Evolutionary conservation across 208 protist species (phyloP).

Genomic region (Trichomonas gallinae): DNA sequence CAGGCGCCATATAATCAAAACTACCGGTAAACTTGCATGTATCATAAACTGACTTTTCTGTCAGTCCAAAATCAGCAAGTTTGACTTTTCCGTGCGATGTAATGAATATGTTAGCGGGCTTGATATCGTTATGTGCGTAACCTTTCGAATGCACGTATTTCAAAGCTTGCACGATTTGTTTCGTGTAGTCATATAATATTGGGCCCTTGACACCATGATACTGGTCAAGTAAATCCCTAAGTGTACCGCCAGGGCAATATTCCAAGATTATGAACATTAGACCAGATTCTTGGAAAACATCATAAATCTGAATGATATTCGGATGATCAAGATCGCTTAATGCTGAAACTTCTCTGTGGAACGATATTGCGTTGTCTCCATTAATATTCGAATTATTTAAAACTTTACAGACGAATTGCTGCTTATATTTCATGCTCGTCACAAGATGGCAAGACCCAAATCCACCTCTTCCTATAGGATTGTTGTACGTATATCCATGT

Average conservation of each 20-base stretch:
- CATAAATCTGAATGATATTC: neutral
- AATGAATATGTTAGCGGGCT: neutral
- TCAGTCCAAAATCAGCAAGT: neutral
- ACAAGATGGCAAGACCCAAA: neutral
- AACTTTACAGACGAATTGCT: neutral
- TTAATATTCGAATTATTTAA: neutral
- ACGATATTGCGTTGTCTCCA: neutral
- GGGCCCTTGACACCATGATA: neutral
- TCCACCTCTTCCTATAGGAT: neutral
- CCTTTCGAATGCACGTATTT: neutral
- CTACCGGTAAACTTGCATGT: neutral
- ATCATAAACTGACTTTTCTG: neutral
- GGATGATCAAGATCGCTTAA: neutral
- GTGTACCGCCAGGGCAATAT: neutral
- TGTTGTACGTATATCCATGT: neutral
- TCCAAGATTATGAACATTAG: neutral
- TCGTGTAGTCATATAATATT: neutral
- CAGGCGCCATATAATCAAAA: neutral
- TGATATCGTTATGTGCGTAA: neutral
- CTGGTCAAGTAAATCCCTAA: neutral
- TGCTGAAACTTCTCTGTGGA: neutral
- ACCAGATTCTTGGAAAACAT: neutral
- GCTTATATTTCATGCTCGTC: neutral
- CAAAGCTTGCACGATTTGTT: neutral
- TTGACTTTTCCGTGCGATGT: neutral